A percentile compares a stretch with the other conserved stretches of the same genome.
Conservation (phyloP, 2,329 filamentous ascomycete genomes). For the Pseudogymnoascus sp. region DNA sequence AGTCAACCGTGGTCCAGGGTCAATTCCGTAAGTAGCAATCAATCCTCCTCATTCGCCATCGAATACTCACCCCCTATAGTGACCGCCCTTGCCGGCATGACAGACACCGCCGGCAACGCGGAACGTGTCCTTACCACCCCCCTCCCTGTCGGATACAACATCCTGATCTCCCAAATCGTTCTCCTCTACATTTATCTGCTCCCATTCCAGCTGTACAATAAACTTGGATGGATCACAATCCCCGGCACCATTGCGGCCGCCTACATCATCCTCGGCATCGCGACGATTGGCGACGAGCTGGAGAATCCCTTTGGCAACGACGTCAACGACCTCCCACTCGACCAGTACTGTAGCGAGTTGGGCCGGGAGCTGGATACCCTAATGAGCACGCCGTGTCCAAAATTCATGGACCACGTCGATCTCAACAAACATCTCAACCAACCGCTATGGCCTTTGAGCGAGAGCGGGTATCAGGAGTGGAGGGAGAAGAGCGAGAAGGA, state of each 20-base stretch:
- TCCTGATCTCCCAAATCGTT: slow-evolving; percentile 77
- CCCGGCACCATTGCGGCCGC: slow-evolving; percentile 63
- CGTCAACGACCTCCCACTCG: slow-evolving; percentile 72
- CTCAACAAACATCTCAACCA: slow-evolving; percentile 23
- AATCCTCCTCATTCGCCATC: slow-evolving; percentile 18
- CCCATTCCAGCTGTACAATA: slow-evolving; percentile 65
- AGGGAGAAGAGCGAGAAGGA: slow-evolving; percentile 36
- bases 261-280: slow-evolving; percentile 75
- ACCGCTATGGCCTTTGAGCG: slow-evolving; percentile 32
- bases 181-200: slow-evolving; percentile 75
- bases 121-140: slow-evolving; percentile 77
- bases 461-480: slow-evolving; percentile 36
- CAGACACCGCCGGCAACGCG: slow-evolving; percentile 62
- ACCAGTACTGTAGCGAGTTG: slow-evolving; percentile 67
- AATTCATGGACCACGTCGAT: slow-evolving; percentile 20
- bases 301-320: slow-evolving; percentile 80
- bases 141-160: slow-evolving; percentile 72
- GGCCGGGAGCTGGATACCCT: slow-evolving; percentile 67
- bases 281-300: slow-evolving; percentile 68
- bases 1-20: slow-evolving; percentile 21
- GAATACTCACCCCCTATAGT: slow-evolving; percentile 34
- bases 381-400: slow-evolving; percentile 19
- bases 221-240: slow-evolving; percentile 65
- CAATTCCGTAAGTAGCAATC: slow-evolving; percentile 22
- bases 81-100: slow-evolving; percentile 46